phyloP scores from a whole-genome alignment of 768 basidiomycete species.

The Antrodiella citrinella region DNA sequence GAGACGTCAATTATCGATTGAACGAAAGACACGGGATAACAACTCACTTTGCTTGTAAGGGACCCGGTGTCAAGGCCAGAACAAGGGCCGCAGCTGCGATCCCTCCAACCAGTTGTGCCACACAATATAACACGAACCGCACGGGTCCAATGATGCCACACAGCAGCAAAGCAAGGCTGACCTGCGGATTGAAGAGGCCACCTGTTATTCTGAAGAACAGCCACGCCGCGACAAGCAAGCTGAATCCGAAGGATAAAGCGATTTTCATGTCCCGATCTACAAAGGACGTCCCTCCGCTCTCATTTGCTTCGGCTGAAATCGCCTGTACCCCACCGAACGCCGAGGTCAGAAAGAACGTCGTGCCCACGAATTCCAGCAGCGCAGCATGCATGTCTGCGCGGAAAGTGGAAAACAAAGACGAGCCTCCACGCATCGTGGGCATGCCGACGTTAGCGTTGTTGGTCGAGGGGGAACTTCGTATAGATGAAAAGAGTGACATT shows the following conservation, averaged over 20 bases:
- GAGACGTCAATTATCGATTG: neutral
- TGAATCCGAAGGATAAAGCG: conserved; percentile 51
- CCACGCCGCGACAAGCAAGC: conserved; percentile 58
- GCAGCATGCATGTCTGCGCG: conserved; percentile 39
- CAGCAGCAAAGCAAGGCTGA: conserved; percentile 52
- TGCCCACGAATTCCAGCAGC: conserved; percentile 50
- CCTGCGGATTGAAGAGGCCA: conserved; percentile 58
- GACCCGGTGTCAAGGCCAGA: conserved; percentile 44
- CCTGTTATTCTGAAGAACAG: conserved; percentile 59
- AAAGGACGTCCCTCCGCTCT: conserved; percentile 1
- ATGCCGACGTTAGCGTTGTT: conserved; percentile 5
- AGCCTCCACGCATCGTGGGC: neutral
- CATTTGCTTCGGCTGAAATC: conserved; percentile 27
- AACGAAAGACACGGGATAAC: neutral
- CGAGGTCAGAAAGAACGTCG: conserved; percentile 54
- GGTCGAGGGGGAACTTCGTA: neutral
- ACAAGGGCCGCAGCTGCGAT: conserved; percentile 53
- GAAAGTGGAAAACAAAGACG: conserved; percentile 21
- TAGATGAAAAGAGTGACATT: conserved; percentile 2
- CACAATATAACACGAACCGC: conserved; percentile 49
- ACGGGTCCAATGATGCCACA: conserved; percentile 46
- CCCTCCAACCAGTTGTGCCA: conserved; percentile 55
- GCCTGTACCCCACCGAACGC: conserved; percentile 62
- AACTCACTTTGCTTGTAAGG: conserved; percentile 45
- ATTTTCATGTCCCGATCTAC: conserved; percentile 46